Evolutionary conservation across 352 stramenopile species (phyloP).

Genomic region (Phytophthora gonapodyides): DNA sequence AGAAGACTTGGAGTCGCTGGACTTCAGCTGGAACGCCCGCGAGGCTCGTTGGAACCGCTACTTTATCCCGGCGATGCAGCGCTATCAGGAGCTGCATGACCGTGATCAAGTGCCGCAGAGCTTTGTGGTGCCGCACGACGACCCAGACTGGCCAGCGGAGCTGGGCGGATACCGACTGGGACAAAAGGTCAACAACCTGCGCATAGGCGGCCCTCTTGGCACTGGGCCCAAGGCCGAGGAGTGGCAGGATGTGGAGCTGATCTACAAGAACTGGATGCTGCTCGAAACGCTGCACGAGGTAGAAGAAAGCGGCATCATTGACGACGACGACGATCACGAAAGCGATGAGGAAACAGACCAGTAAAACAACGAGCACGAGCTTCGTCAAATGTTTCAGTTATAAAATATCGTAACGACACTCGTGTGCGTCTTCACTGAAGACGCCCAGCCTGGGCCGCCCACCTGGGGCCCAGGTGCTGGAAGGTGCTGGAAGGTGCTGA

Average conservation of each 20-base stretch:
- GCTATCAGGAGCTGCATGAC: conserved; percentile 37
- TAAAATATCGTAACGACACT: conserved; percentile 36
- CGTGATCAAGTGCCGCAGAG: conserved; percentile 38
- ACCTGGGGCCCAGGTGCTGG: no score
- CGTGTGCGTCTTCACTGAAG: background rate
- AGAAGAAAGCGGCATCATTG: background rate
- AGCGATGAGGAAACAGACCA: conserved; percentile 3
- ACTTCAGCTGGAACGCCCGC: conserved; percentile 44
- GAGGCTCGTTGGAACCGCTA: conserved; percentile 45
- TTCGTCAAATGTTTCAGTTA: conserved; percentile 24
- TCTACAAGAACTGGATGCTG: conserved; percentile 53
- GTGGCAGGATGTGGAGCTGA: conserved; percentile 42
- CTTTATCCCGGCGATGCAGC: conserved; percentile 41
- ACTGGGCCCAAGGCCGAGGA: conserved; percentile 18
- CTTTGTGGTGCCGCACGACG: conserved; percentile 43
- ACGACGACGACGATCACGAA: background rate
- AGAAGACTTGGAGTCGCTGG: conserved; percentile 31
- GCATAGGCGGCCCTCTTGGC: conserved; percentile 24
- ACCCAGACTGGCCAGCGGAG: conserved; percentile 32
- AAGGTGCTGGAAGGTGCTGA: background rate
- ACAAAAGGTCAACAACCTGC: conserved; percentile 54
- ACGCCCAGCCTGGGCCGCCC: background rate
- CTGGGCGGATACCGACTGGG: conserved; percentile 44
- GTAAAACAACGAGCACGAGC: background rate
- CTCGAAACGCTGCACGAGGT: conserved; percentile 45